Evolutionary conservation across 2,329 filamentous ascomycete species (phyloP), one percentile per base, ranked within the genome.

Genomic region (Colletotrichum euphorbiae): DNA sequence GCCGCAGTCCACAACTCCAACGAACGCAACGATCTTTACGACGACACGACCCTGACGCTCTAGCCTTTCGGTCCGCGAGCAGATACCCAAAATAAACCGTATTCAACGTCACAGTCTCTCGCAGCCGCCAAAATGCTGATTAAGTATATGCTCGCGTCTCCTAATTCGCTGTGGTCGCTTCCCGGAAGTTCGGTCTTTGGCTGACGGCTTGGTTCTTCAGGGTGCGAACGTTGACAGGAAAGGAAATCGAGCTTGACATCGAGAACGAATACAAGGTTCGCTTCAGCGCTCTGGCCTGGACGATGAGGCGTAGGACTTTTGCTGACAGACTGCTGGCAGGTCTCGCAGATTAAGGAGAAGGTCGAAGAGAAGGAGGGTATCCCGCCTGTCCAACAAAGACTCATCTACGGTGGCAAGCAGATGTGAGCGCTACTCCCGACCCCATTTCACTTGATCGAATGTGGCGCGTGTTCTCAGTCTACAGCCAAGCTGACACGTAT

Each of bases 291-390:
- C 21, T 11, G 31, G 48, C 52, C 40, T 40, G 17, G 28, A 48
- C 19, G n/a, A 45, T 31, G 19, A 33, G 11, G 28, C 28, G 7
- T 28, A 28, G 28, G 7, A 28, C 6, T 28, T 7, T 28, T 28
- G 6, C 28, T 28, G 28, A 28, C 46, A 69, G 72, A 42, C 12
- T 28, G 6, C 28, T 28, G 28, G 43, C 15, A 97, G 94, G 93
- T 98, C 74, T 91, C 92, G 45, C 90, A 94, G 80, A 98, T 99
- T 86, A 99, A 99, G 87, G 96, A 98, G 83, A 94, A 95, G 76
- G 96, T 99, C 63, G 96, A 99, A 81, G 96, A 99, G 85, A 98
- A 98, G 83, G 96, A 98, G 79, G 96, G 96, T 65, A 99, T 99
- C 75, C 95, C 96, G 48, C 96, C 96, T 1, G 94, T 96, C 17